phyloP scores from a whole-genome alignment of 257 asterid genomes.

The Petunia axillaris region DNA sequence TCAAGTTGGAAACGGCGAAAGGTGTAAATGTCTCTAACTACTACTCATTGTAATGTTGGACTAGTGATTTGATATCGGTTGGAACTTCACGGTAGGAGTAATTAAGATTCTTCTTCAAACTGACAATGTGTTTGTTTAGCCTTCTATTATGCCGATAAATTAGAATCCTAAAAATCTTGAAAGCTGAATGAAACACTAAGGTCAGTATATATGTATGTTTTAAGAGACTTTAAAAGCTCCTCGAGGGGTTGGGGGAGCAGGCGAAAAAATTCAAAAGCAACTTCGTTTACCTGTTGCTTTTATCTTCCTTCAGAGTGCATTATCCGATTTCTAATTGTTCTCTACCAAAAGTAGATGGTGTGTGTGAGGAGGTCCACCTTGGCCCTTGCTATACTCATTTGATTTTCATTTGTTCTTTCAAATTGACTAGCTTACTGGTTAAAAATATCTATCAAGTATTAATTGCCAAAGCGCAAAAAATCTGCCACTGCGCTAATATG shows the following conservation, averaged over 20 bases:
- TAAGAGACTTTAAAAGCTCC: neutral
- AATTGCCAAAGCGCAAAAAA: neutral
- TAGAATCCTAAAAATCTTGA: slow-evolving; percentile 5
- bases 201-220: neutral
- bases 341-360: slow-evolving; percentile 17
- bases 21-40: neutral
- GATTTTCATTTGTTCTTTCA: neutral
- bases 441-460: neutral
- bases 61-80: neutral
- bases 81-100: neutral
- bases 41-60: neutral
- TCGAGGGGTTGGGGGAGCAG: neutral
- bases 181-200: neutral
- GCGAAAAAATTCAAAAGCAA: neutral
- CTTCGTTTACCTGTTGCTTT: slow-evolving; percentile 1
- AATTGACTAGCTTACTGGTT: slow-evolving; percentile 6
- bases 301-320: neutral
- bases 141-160: slow-evolving; percentile 8
- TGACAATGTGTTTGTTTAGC: neutral
- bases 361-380: neutral
- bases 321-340: neutral
- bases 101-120: slow-evolving; percentile 18
- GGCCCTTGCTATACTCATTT: neutral
- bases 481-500: neutral
- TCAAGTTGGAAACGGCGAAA: neutral